Percentiles rank a stretch among this genome's conserved stretches.
These are phyloP conservation scores for Pleurotus eryngii DNA, from an alignment of 768 basidiomycete genomes.

Conservation along the genomic window DNA sequence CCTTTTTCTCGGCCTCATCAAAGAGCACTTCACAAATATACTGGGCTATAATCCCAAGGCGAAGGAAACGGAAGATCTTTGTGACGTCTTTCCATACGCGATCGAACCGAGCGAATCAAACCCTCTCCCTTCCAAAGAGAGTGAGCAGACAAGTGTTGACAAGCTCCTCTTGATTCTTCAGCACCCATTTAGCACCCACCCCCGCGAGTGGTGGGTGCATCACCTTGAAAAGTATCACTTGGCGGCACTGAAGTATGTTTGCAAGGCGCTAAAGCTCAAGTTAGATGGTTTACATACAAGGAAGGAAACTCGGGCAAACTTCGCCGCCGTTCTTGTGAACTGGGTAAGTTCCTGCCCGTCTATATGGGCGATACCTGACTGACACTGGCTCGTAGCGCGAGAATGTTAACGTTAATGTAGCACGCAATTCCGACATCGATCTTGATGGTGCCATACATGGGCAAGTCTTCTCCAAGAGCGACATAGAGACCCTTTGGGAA, in stretches of 20 bases:
- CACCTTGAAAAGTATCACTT: neutral
- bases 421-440: neutral
- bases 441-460: neutral
- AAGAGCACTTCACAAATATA: neutral
- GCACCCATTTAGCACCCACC: neutral
- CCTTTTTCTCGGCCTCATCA: constrained; percentile 3
- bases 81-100: too few species aligned
- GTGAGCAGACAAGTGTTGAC: neutral
- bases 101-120: neutral
- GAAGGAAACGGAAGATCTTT: neutral
- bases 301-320: neutral
- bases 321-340: neutral
- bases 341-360: neutral
- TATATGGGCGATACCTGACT: neutral
- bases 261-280: neutral
- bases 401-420: neutral
- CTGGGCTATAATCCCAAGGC: constrained; percentile 1
- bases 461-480: neutral
- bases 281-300: too few species aligned
- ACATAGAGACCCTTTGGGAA: neutral
- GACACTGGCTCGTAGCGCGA: neutral
- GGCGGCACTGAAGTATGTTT: neutral
- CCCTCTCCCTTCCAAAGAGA: neutral
- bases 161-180: neutral
- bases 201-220: neutral